Evolutionary conservation across 208 protist genomes (phyloP).

Genomic region (Herpetomonas tarakana): DNA sequence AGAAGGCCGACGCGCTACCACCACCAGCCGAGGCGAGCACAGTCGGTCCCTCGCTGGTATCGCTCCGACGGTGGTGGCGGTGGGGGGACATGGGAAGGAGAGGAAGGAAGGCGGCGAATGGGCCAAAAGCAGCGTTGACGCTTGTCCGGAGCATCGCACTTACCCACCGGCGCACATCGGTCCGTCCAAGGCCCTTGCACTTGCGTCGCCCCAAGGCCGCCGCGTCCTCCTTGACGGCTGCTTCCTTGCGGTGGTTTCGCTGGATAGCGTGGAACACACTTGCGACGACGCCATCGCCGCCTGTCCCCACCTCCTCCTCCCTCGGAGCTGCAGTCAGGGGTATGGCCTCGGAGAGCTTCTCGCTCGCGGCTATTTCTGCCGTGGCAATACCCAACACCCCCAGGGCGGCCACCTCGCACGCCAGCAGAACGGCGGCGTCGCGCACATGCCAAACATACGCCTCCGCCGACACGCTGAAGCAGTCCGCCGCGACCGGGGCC

Average conservation of each 20-base stretch:
- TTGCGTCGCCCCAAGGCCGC: too few species aligned
- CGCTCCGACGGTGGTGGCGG: too few species aligned
- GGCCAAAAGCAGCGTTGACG: neutral
- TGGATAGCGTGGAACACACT: neutral
- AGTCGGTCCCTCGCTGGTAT: too few species aligned
- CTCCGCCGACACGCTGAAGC: neutral
- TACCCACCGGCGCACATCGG: neutral
- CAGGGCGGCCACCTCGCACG: constrained; percentile 10
- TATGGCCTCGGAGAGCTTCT: neutral
- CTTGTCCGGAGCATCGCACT: neutral
- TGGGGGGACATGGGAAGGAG: too few species aligned
- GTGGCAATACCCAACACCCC: constrained; percentile 3
- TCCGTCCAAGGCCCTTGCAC: neutral
- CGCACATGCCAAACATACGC: constrained; percentile 8
- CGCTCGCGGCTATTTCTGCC: neutral
- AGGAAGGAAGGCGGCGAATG: neutral
- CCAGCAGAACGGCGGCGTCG: constrained; percentile 4
- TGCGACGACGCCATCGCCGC: neutral
- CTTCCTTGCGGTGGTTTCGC: too few species aligned
- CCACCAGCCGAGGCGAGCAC: too few species aligned
- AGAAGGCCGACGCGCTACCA: too few species aligned
- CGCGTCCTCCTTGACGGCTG: neutral
- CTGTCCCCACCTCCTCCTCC: neutral
- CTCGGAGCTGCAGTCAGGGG: neutral
- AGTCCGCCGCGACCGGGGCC: neutral